Base-by-base conservation (phyloP, 768 basidiomycete genomes). In the Leccinum imitatum region DNA sequence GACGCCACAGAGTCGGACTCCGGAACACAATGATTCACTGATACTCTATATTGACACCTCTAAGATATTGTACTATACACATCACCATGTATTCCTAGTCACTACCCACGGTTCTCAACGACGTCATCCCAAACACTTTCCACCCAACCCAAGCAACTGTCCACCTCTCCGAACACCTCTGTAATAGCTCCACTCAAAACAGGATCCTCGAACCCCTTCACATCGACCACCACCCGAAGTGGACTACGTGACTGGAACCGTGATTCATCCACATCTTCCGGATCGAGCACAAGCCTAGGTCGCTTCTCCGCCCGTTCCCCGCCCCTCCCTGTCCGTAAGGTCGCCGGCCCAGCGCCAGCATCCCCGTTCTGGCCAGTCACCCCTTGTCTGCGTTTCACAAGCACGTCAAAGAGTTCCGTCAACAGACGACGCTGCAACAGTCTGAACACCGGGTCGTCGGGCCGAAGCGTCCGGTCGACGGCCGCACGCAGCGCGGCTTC, bases 121-220 rank as follows among this genome's bases (percentile, higher is more conserved):
- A 81, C 62, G 56, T 85, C 82, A 4, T 66, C 72, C 88, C 87
- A 90, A 6, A 81, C 75, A n/a, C 63, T 66, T 44, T 81, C 78
- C 5, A 80, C 74, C 89, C 89, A 91, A 41, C 66, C 66, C n/a
- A 86, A 67, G 56, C 78, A 77, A 3, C 41, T 56, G 44, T 73
- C 66, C 50, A 87, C 59, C 68, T 75, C 79, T 48, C 56, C 63
- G 56, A 81, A 70, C 21, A 76, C 77, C 13, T 83, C 80, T 15
- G 66, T 63, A 9, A 82, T 71, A 0, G 78, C 84, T 13, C 66
- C 61, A n/a, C 65, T 74, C 53, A 91, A 74, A 1, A 85, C 75
- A 27, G 78, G 78, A 63, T 87, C 87, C 59, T 90, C 87, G 64
- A 90, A 90, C 1, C 89, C 89, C 66, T 85, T 87, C 46, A 88